phyloP scores from a whole-genome alignment of 805 yeast species.

The Lipomyces spencermartinsiae region DNA sequence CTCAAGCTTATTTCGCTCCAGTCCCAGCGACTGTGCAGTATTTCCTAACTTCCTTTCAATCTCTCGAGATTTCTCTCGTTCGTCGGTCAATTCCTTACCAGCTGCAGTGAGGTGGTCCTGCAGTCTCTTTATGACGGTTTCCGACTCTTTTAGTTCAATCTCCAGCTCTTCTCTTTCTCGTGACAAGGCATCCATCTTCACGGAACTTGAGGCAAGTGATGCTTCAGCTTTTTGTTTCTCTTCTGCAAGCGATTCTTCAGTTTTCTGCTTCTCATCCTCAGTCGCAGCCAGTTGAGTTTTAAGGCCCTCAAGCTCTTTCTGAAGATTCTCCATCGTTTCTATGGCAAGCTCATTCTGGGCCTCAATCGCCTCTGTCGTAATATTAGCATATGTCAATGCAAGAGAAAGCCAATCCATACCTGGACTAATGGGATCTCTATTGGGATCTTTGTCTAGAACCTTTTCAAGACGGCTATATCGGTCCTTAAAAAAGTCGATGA shows the following conservation, averaged over 20 bases:
- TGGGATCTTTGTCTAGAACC: conserved; percentile 77
- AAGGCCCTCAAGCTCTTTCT: conserved; percentile 24
- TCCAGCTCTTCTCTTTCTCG: conserved; percentile 18
- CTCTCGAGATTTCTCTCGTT: conserved; percentile 23
- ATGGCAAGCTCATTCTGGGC: conserved; percentile 33
- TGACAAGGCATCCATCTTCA: background rate
- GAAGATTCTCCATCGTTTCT: conserved; percentile 28
- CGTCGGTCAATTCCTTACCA: conserved; percentile 26
- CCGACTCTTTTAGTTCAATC: conserved; percentile 15
- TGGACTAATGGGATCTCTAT: conserved; percentile 61
- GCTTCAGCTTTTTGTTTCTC: conserved; percentile 13
- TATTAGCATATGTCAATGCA: background rate
- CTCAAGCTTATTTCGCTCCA: conserved; percentile 43
- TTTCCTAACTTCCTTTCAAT: conserved; percentile 21
- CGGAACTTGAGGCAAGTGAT: background rate
- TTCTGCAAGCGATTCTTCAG: conserved; percentile 14
- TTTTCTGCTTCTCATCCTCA: conserved; percentile 7
- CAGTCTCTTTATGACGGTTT: conserved; percentile 8
- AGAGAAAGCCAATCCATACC: conserved; percentile 30
- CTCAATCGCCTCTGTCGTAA: conserved; percentile 30
- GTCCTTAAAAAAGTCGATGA: conserved; percentile 70
- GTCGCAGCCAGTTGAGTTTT: conserved; percentile 11
- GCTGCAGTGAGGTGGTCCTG: conserved; percentile 19
- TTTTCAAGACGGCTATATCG: conserved; percentile 70
- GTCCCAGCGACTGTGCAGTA: conserved; percentile 40